Evolutionary conservation across 768 basidiomycete genomes (phyloP), one percentile per base, ranked within the genome.

Genomic region (Tulasnella sp.): DNA sequence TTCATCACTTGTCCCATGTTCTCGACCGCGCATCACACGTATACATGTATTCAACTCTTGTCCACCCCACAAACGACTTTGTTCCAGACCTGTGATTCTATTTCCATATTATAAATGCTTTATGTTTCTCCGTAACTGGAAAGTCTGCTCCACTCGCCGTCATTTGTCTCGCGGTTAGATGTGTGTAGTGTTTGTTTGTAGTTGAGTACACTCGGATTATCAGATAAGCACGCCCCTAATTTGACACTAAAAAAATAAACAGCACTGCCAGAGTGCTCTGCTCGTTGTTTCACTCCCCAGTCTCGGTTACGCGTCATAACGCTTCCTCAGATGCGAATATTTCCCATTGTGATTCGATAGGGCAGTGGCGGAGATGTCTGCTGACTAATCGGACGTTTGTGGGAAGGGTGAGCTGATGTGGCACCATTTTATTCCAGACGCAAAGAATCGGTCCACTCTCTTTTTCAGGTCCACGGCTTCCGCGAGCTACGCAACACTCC

Each of bases 401-500:
- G 68, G 39, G 68, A 69, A 40, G 68, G 36, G 6, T n/a, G 22
- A 22, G 36, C 17, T 15, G 34, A 36, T 40, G 39, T 69, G 68
- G 68, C 68, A 69, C 39, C 25, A 69, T 69, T 69, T 69, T 69
- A 69, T 69, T 40, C 29, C 39, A 17, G 68, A 69, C 68, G 68
- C 54, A 15, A 69, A 25, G 34, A 69, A 69, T 69, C 36, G 68
- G 36, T 69, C 68, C 31, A 40, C 34, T 15, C 68, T 22, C n/a
- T 17, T 69, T 42, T 29, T 29, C 52, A 42, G 40, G 40, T 54
- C 22, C 22, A 25, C 52, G 52, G 52, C 52, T 54, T 15, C 52
- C 52, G n/a, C n/a, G 52, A 29, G n/a, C 52, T 29, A 54, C 52
- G 25, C 11, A 22, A 54, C 52, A 22, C 52, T 54, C 52, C 52